Percentiles rank a stretch among this genome's conserved stretches.
Evolutionary conservation across 1,284 basidiomycete species (phyloP).

Genomic region (Sanghuangporus baumii): DNA sequence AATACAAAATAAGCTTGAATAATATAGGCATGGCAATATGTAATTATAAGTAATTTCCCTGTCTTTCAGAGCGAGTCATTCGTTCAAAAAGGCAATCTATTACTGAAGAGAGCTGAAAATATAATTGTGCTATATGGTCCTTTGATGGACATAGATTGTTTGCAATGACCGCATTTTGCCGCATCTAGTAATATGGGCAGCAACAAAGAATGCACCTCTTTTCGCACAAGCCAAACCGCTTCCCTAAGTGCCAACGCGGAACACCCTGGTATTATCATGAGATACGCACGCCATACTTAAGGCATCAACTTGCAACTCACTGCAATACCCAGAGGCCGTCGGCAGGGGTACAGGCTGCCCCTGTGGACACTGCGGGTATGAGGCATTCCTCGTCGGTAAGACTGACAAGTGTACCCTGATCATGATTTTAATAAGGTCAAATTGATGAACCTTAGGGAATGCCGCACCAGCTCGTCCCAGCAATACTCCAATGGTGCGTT

Average conservation of each 20-base stretch:
- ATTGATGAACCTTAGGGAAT: neutral
- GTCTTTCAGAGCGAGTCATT: too few relatives aligned
- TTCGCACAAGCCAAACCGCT: neutral
- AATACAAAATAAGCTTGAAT: too few relatives aligned
- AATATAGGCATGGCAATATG: too few relatives aligned
- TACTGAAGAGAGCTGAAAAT: neutral
- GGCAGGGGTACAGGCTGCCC: neutral
- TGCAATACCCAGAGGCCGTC: neutral
- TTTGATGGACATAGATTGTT: neutral
- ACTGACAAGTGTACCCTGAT: neutral
- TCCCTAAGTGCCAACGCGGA: neutral
- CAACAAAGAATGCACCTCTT: too few relatives aligned
- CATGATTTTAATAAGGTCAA: too few relatives aligned
- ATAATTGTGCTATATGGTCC: neutral
- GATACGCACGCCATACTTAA: neutral
- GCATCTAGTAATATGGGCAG: too few relatives aligned
- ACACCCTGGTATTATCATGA: neutral
- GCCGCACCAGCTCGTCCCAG: slow-evolving; percentile 23
- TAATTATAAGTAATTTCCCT: too few relatives aligned
- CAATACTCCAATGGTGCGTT: slow-evolving; percentile 23
- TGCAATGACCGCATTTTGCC: neutral
- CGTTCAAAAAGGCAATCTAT: neutral
- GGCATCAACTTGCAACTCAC: neutral
- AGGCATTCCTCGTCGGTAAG: neutral
- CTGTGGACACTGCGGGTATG: neutral